phyloP scores from a whole-genome alignment of 768 basidiomycete species.

The Ephemerocybe angulata region DNA sequence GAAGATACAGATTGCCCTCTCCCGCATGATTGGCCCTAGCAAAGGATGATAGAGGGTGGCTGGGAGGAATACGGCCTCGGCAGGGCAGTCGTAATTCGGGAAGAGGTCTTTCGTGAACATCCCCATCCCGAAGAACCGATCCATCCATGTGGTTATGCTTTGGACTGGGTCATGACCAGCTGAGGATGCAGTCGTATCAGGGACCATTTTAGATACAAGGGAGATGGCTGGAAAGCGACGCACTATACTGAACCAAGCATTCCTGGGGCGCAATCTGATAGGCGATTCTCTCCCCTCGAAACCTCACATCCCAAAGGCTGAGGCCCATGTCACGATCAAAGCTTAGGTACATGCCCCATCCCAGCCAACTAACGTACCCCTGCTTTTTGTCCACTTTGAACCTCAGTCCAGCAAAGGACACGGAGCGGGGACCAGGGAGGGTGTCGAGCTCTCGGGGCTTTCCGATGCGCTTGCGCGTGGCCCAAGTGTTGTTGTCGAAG shows the following conservation, averaged over 20 bases:
- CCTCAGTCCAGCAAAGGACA: constrained; percentile 56
- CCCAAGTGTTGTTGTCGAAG: constrained; percentile 39
- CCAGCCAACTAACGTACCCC: constrained; percentile 66
- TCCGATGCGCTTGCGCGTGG: constrained; percentile 39
- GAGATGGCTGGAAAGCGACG: not conserved
- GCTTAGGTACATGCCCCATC: constrained; percentile 57
- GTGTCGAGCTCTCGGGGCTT: constrained; percentile 53
- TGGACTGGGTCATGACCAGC: constrained; percentile 63
- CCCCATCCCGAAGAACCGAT: constrained; percentile 65
- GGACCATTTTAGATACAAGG: not conserved
- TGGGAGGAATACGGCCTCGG: constrained; percentile 57
- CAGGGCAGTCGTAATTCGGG: constrained; percentile 65
- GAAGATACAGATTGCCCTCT: constrained; percentile 62
- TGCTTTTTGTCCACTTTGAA: constrained; percentile 50
- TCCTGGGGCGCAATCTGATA: constrained; percentile 65
- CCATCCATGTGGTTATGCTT: constrained; percentile 57
- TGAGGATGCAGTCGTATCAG: constrained; percentile 13
- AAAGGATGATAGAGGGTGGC: constrained; percentile 48
- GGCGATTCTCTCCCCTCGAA: constrained; percentile 55
- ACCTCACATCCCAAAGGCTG: constrained; percentile 56
- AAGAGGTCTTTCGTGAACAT: constrained; percentile 53
- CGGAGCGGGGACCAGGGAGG: constrained; percentile 59
- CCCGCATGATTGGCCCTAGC: constrained; percentile 39
- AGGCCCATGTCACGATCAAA: constrained; percentile 68
- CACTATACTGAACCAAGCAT: constrained; percentile 58